These are phyloP conservation scores for Fusarium torreyae DNA, from an alignment of 2,329 filamentous ascomycete genomes.

Conservation along the genomic window DNA sequence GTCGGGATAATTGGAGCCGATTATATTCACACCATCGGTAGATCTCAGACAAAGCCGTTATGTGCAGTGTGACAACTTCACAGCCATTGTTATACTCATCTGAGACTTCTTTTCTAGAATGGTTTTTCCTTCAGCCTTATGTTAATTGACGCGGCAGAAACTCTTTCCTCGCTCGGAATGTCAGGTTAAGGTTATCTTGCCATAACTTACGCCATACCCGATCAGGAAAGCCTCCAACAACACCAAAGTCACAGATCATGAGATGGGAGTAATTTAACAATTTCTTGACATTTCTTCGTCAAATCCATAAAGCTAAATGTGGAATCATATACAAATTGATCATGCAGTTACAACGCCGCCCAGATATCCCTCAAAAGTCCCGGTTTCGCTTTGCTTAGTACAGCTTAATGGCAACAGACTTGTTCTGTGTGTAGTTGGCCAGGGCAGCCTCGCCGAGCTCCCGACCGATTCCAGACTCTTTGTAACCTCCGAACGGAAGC, in stretches of 20 bases:
- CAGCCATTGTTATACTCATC: not conserved
- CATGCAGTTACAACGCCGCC: conserved; percentile 42
- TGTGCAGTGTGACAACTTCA: not conserved
- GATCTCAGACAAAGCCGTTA: not conserved
- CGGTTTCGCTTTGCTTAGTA: conserved; percentile 36
- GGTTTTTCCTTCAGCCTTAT: not conserved
- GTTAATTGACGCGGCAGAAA: not conserved
- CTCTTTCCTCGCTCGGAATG: not conserved
- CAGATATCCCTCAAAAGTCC: conserved; percentile 26
- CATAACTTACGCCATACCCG: not conserved
- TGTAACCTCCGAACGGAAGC: conserved; percentile 80
- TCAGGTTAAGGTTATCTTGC: not conserved
- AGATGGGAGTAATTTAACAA: conserved; percentile 15
- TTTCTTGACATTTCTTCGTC: conserved; percentile 42
- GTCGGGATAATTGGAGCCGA: not conserved
- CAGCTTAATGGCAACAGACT: conserved; percentile 72
- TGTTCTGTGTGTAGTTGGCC: conserved; percentile 77
- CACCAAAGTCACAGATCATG: conserved; percentile 10
- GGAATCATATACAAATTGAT: conserved; percentile 47
- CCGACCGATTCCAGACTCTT: conserved; percentile 83
- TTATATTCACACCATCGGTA: not conserved
- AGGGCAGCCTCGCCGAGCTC: conserved; percentile 80
- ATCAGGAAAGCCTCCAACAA: conserved; percentile 10
- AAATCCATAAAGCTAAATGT: conserved; percentile 36
- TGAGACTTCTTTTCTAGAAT: not conserved